Evolutionary conservation across 1,139 yeast species (phyloP), one percentile per base, ranked within the genome.

Genomic region (Dujonia santamariae): DNA sequence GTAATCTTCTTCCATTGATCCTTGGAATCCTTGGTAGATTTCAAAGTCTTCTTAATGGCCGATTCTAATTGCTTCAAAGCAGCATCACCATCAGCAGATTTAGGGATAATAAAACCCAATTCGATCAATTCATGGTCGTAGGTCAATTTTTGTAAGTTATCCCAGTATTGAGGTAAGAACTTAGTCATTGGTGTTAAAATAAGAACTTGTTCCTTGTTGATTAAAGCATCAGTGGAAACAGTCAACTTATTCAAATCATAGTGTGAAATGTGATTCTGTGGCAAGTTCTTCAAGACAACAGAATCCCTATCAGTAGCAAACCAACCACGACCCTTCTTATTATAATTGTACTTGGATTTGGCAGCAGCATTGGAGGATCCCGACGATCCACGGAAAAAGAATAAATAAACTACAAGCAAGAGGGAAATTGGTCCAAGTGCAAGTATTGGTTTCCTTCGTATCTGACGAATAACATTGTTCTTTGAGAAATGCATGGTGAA

Each of bases 101-200:
- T 72, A 35, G 98, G 97, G 31, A 90, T 73, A 35, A 92, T 90
- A 54, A 92, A 90, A 0, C 97, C 98, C 38, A 92, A 70, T 45
- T 90, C 95, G 33, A 90, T 72, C 46, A 86, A 72, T 31, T 78
- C 79, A 56, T 92, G 86, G 39, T 96, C 97, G 56, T 92, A 92
- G 13, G 79, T 67, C 50, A 92, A 64, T 45, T 71, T 70, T 43
- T 83, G 60, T 43, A 92, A 61, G 56, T 92, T 92, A 27, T 76
- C 75, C 97, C 97, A 92, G 64, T 88, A 92, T 47, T 77, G 83
- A 16, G 80, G 79, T 54, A 84, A 78, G 54, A 92, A 92, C 45
- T 79, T 75, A 31, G 95, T 83, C 78, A 92, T 79, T 28, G 98
- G 98, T 3, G 97, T 80, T 59, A 85, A 73, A 44, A 85, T 77